phyloP scores from a whole-genome alignment of 129 eudicot species.

The Rutidosis leptorrhynchoides region DNA sequence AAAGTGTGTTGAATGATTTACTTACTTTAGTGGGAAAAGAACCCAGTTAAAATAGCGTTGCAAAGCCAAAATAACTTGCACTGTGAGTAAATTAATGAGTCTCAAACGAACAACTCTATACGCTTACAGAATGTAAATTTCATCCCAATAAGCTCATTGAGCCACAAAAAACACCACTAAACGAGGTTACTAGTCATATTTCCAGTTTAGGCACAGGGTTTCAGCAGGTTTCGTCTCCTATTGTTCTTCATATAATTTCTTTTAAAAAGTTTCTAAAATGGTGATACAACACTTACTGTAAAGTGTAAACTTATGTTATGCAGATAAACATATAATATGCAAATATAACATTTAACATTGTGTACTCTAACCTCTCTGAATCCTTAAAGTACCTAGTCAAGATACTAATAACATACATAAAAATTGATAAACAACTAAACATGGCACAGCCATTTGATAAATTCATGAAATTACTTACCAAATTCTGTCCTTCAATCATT shows the following conservation, averaged over 20 bases:
- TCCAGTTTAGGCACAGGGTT: neutral
- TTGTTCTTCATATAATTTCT: neutral
- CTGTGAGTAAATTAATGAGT: neutral
- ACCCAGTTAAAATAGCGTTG: neutral
- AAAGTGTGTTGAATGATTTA: too few relatives aligned
- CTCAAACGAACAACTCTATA: neutral
- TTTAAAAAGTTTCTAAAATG: neutral
- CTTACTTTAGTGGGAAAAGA: too few relatives aligned
- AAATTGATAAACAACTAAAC: neutral
- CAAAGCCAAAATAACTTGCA: neutral
- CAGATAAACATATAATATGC: neutral
- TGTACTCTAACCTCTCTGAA: neutral
- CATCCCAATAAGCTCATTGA: neutral
- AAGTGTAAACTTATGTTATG: neutral
- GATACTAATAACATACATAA: neutral
- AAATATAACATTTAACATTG: neutral
- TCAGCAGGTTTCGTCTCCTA: too few relatives aligned
- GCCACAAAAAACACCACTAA: neutral
- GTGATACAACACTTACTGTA: neutral
- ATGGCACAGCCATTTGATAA: neutral
- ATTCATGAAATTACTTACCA: neutral
- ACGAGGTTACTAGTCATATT: neutral
- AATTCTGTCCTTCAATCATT: constrained; percentile 30
- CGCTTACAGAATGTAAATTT: neutral
- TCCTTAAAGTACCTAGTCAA: neutral